Percentiles rank a stretch among this genome's conserved stretches.
Evolutionary conservation across 345 rosid species (phyloP).

Genomic region (Balakata baccata): DNA sequence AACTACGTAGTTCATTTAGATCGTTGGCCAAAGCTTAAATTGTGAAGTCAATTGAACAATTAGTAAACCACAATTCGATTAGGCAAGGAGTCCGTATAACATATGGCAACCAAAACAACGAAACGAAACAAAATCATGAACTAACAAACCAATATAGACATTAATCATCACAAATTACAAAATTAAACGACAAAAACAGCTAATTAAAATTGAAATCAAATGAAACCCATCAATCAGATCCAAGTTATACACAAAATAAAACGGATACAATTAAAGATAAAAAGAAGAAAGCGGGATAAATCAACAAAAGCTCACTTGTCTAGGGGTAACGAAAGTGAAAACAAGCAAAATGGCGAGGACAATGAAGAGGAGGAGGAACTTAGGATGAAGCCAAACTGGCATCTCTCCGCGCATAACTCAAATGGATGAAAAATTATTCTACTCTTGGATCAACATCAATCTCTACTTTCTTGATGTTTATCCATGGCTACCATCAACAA

Average conservation of each 20-base stretch:
- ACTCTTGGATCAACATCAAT: slow-evolving; percentile 1
- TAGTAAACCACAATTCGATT: neutral
- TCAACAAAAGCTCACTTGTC: slow-evolving; percentile 37
- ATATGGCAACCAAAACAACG: neutral
- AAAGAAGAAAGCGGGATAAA: neutral
- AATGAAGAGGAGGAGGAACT: slow-evolving; percentile 50
- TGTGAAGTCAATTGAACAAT: neutral
- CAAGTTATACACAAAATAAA: neutral
- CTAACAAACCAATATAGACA: neutral
- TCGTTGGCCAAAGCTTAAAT: neutral
- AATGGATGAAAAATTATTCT: neutral
- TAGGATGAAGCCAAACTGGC: slow-evolving; percentile 55
- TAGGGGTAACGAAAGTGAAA: slow-evolving; percentile 41
- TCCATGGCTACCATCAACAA: neutral
- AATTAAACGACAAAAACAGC: neutral
- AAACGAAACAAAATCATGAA: neutral
- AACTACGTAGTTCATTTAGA: neutral
- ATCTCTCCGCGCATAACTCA: slow-evolving; percentile 59
- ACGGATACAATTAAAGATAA: neutral
- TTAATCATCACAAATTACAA: neutral
- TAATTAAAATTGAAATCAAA: slow-evolving; percentile 7
- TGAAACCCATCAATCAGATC: slow-evolving; percentile 11
- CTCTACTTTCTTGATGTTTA: neutral
- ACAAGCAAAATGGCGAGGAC: slow-evolving; percentile 48
- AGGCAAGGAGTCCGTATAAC: neutral